Evolutionary conservation across 805 yeast species (phyloP).

Genomic region (Barnettozyma wickerhamii): DNA sequence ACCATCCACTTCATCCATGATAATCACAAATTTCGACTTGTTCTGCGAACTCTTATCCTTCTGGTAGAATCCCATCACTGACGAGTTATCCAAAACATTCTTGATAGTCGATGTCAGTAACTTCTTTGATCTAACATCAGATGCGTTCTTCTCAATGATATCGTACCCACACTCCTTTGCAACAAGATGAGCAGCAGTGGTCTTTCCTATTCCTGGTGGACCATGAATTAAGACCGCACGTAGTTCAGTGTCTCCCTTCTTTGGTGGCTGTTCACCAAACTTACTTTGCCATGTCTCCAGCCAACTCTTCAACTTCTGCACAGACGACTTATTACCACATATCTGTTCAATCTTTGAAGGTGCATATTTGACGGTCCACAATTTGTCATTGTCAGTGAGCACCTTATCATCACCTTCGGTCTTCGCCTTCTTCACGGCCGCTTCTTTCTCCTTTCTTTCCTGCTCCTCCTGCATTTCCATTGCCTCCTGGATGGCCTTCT

Average conservation of each 20-base stretch:
- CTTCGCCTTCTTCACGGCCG: slow-evolving; percentile 23
- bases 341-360: slow-evolving; percentile 72
- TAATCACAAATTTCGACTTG: slow-evolving; percentile 64
- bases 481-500: slow-evolving; percentile 48
- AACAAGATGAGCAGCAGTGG: slow-evolving; percentile 48
- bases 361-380: slow-evolving; percentile 94
- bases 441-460: slow-evolving; percentile 29
- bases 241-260: slow-evolving; percentile 59
- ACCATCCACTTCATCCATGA: slow-evolving; percentile 99
- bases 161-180: slow-evolving; percentile 70
- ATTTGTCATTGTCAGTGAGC: slow-evolving; percentile 51
- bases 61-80: slow-evolving; percentile 68
- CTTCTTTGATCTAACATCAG: slow-evolving; percentile 86
- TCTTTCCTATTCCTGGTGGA: slow-evolving; percentile 27
- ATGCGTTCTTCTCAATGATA: slow-evolving; percentile 73
- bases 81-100: slow-evolving; percentile 71
- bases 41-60: slow-evolving; percentile 27
- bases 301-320: slow-evolving; percentile 69
- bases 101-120: slow-evolving; percentile 65
- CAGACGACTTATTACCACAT: slow-evolving; percentile 85
- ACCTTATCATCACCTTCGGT: slow-evolving; percentile 4
- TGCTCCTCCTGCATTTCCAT: slow-evolving; percentile 43
- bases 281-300: slow-evolving; percentile 66
- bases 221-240: slow-evolving; percentile 86
- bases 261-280: slow-evolving; percentile 51